A percentile compares a stretch with the other conserved stretches of the same genome.
phyloP scores from a whole-genome alignment of 768 basidiomycete species.

The Clitopilus passeckerianus region DNA sequence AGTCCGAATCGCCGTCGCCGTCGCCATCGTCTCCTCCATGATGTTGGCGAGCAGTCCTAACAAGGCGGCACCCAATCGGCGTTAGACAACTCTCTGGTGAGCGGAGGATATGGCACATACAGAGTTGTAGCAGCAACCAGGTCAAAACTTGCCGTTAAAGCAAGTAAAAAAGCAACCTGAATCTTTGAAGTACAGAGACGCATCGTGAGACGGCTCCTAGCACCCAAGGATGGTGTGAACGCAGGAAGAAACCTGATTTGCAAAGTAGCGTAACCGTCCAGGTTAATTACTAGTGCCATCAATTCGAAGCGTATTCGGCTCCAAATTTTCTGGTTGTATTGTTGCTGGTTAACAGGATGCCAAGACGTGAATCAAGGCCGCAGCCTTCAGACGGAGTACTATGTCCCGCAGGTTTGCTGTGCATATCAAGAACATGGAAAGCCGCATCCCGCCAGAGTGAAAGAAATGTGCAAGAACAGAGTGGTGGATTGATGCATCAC shows the following conservation, averaged over 20 bases:
- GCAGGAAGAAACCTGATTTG: background rate
- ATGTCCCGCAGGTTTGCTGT: background rate
- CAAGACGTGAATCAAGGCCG: background rate
- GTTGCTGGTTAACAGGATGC: background rate
- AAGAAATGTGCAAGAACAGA: background rate
- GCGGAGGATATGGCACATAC: background rate
- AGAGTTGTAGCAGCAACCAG: background rate
- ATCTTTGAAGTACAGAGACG: background rate
- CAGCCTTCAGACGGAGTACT: background rate
- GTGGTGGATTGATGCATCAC: no score
- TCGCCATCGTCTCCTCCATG: background rate
- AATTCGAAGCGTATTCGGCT: background rate
- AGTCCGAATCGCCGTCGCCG: constrained; percentile 10
- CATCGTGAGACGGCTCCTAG: background rate
- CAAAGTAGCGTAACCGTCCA: background rate
- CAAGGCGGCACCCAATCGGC: background rate
- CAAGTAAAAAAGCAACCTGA: background rate
- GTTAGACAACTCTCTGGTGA: background rate
- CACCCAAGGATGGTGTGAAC: background rate
- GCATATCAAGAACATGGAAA: background rate
- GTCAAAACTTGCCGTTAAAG: background rate
- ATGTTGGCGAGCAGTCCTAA: constrained; percentile 2
- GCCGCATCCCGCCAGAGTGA: background rate
- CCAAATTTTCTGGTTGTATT: background rate
- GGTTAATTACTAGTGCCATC: background rate